phyloP scores from a whole-genome alignment of 106 monocot species.

The Agapanthus africanus region DNA sequence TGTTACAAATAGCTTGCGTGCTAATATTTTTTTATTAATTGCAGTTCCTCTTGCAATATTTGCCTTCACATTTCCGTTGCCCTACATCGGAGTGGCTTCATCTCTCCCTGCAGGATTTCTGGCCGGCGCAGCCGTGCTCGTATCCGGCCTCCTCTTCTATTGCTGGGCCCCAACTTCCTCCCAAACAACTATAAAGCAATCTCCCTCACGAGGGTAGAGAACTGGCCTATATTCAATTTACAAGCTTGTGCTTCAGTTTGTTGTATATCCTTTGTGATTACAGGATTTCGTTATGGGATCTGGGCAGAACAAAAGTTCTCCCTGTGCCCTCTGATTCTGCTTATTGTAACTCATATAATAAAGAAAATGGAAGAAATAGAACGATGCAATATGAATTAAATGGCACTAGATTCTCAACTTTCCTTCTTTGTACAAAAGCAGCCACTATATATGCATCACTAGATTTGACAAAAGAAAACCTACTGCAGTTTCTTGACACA shows the following conservation, averaged over 20 bases:
- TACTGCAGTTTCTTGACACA: no score
- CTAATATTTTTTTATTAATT: no score
- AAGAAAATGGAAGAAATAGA: no score
- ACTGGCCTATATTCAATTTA: not conserved
- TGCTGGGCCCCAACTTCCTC: slow-evolving; percentile 28
- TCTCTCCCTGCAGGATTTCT: slow-evolving; percentile 67
- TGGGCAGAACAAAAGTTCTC: slow-evolving; percentile 36
- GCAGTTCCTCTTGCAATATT: slow-evolving; percentile 97
- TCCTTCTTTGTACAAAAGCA: no score
- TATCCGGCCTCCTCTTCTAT: slow-evolving; percentile 71
- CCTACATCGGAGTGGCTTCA: slow-evolving; percentile 72
- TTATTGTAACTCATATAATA: no score
- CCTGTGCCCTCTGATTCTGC: not conserved
- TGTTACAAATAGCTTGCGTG: no score
- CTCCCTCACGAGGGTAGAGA: slow-evolving; percentile 10
- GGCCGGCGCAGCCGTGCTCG: slow-evolving; percentile 56
- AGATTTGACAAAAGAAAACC: no score
- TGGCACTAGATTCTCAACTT: no score
- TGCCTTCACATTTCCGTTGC: slow-evolving; percentile 92
- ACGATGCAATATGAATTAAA: no score
- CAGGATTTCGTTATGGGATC: no score
- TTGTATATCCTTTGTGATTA: not conserved
- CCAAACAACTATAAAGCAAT: not conserved
- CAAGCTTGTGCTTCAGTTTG: not conserved
- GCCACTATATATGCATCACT: no score